Evolutionary conservation across 2,329 filamentous ascomycete species (phyloP).

Genomic region (Ilyonectria sp.): DNA sequence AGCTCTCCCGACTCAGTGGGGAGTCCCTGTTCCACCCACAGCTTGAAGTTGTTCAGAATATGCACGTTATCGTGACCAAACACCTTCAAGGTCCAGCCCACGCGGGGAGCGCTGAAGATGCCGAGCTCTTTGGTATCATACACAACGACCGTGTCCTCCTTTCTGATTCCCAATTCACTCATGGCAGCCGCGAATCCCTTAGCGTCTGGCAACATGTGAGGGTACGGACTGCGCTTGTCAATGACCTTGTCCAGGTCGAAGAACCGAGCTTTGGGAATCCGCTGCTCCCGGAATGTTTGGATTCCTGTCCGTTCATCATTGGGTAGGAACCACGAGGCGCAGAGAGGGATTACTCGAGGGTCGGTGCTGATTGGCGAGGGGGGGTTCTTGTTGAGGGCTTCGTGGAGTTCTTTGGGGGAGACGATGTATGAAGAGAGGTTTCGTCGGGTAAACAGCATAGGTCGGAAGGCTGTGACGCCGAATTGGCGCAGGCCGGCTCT

Average conservation of each 20-base stretch:
- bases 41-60: conserved; percentile 93
- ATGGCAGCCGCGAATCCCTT: conserved; percentile 89
- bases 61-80: conserved; percentile 94
- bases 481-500: conserved; percentile 58
- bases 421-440: conserved; percentile 87
- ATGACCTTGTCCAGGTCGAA: conserved; percentile 96
- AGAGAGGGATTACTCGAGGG: conserved; percentile 88
- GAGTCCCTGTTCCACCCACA: conserved; percentile 90
- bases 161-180: conserved; percentile 87
- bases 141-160: conserved; percentile 91
- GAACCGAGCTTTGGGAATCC: conserved; percentile 92
- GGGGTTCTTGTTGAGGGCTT: conserved; percentile 87
- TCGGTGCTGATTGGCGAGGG: conserved; percentile 84
- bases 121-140: conserved; percentile 94
- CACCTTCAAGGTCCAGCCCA: conserved; percentile 91
- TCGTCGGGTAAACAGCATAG: conserved; percentile 48
- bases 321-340: conserved; percentile 96
- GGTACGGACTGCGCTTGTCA: conserved; percentile 89
- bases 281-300: conserved; percentile 83
- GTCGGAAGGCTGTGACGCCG: conserved; percentile 51
- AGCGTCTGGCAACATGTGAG: conserved; percentile 93
- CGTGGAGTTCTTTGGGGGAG: conserved; percentile 84
- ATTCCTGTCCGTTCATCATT: conserved; percentile 89
- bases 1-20: conserved; percentile 86
- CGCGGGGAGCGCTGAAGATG: conserved; percentile 93